Base-by-base conservation (phyloP, 2,329 filamentous ascomycete species). In the Uncinocarpus reesii region DNA sequence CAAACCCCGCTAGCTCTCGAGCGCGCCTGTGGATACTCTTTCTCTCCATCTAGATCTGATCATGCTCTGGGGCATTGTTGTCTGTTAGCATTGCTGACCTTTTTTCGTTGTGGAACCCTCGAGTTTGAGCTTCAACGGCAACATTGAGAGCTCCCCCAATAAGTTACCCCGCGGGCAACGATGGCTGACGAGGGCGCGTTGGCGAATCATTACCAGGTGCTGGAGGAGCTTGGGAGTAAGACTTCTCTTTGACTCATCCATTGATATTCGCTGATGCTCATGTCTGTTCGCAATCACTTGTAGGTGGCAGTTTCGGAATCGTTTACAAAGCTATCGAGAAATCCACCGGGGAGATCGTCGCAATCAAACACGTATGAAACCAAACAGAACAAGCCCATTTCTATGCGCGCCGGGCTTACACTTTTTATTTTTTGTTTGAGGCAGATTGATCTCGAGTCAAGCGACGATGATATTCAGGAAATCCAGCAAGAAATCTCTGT, bases 401-500 rank as follows among this genome's bases (percentile, higher is more conserved):
- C 10, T 37, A 16, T 37, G n/a, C 41, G n/a, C 26, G 41, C 16
- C 34, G 36, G 21, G 16, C 18, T 11, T 23, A 37, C 48, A 44
- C 44, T 20, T 21, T 47, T 42, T 11, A 34, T 38, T 13, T 31
- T 23, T 21, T 23, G 41, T 8, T n/a, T 24, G 28, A 23, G 29
- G 58, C 65, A 96, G 88, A 96, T 98, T 66, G 92, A 98, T 66
- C 86, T 98, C 62, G 92, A 98, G 70, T 94, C 90, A 50, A 96
- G 88, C 72, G 90, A 94, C 67, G 92, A 98, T 70, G 92, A 98
- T 64, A 95, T 98, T 51, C 84, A 89, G 66, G 92, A 98, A 64
- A 96, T 98, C 50, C 90, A 98, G 60, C 88, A 94, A 62, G 92
- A 98, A 65, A 96, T 98, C 57, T 84, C 87, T 2, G 84, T 98